These are phyloP conservation scores for Blastobotrys persicus DNA, from an alignment of 1,139 yeast species.

Conservation along the genomic window DNA sequence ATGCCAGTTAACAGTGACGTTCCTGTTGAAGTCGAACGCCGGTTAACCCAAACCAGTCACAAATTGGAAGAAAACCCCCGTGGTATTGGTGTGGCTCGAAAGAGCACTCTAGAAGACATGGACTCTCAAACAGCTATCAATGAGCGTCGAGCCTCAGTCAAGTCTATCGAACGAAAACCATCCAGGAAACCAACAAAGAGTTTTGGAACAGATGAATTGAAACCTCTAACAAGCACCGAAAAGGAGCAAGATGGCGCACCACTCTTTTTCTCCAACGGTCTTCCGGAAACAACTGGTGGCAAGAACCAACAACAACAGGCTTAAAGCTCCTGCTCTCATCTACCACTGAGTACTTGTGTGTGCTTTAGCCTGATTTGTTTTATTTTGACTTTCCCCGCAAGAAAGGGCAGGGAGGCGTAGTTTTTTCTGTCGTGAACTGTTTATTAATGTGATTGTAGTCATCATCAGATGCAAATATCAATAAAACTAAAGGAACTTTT, in stretches of 20 bases:
- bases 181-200: constrained; percentile 37
- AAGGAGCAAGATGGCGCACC: constrained; percentile 21
- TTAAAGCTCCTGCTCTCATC: too few species aligned
- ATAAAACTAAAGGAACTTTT: too few species aligned
- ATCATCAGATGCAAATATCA: too few species aligned
- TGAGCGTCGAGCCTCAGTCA: constrained; percentile 34
- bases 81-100: constrained; percentile 39
- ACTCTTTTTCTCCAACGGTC: constrained; percentile 38
- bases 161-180: constrained; percentile 22
- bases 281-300: constrained; percentile 37
- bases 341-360: too few species aligned
- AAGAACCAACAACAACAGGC: constrained; percentile 1
- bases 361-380: too few species aligned
- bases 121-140: constrained; percentile 27
- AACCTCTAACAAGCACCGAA: constrained; percentile 30
- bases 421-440: too few species aligned
- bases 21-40: constrained; percentile 38
- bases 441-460: too few species aligned
- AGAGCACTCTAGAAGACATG: constrained; percentile 32
- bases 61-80: constrained; percentile 33
- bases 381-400: too few species aligned
- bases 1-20: constrained; percentile 36
- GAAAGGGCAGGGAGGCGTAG: too few species aligned
- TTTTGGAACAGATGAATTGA: constrained; percentile 33
- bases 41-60: constrained; percentile 38